Conservation (phyloP, 768 basidiomycete species). For the Mycena alexandri region DNA sequence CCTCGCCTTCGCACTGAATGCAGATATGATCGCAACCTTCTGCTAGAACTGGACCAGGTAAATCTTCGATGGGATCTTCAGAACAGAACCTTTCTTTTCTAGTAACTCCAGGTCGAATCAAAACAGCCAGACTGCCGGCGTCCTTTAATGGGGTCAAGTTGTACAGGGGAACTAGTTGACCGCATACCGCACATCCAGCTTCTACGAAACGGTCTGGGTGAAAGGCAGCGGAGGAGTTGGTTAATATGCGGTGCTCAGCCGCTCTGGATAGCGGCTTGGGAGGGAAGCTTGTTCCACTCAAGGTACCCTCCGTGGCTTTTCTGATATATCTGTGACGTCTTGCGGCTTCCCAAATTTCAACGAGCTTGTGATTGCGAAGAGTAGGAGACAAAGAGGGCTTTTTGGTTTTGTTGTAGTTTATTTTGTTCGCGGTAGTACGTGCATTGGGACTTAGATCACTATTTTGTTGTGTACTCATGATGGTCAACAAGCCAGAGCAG, state of each 20-base stretch:
- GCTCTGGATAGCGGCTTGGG: background rate
- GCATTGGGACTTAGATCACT: too few relatives aligned
- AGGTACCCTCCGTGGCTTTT: too few relatives aligned
- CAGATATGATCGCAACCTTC: background rate
- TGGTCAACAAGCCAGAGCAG: too few relatives aligned
- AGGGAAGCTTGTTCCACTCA: too few relatives aligned
- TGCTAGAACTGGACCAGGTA: background rate
- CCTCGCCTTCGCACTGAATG: too few relatives aligned
- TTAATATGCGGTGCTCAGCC: background rate
- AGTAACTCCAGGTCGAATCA: background rate
- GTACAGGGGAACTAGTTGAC: background rate
- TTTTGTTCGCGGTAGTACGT: too few relatives aligned
- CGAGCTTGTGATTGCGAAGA: too few relatives aligned
- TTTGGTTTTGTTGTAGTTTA: too few relatives aligned
- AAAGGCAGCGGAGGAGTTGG: background rate
- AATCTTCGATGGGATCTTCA: background rate
- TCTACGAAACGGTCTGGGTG: background rate
- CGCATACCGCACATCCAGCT: conserved; percentile 4
- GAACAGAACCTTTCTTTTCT: background rate
- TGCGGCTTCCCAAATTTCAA: too few relatives aligned
- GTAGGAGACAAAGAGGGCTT: too few relatives aligned
- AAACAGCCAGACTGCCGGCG: background rate
- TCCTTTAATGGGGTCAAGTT: background rate
- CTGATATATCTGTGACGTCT: too few relatives aligned
- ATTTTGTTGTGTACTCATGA: too few relatives aligned